A percentile compares a stretch with the other conserved stretches of the same genome.
These are phyloP conservation scores for Bipolaris gigantea DNA, from an alignment of 2,329 filamentous ascomycete species.

Conservation along the genomic window DNA sequence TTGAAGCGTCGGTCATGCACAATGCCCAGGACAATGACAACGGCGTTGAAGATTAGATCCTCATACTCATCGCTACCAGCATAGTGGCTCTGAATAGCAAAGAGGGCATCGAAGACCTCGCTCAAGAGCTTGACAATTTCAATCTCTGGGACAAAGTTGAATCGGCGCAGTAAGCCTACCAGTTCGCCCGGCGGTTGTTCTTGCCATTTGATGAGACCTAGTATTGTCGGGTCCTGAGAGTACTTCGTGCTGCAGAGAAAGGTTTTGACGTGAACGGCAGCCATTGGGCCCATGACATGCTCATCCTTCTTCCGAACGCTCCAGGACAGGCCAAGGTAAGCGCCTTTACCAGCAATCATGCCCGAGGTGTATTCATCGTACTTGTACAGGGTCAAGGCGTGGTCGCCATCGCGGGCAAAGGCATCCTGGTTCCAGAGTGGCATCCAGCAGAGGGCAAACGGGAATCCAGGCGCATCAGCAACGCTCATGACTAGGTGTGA, in stretches of 20 bases:
- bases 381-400: constrained; percentile 80
- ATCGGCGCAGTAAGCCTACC: constrained; percentile 72
- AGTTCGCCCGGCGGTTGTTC: constrained; percentile 73
- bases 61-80: constrained; percentile 91
- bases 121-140: constrained; percentile 93
- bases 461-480: constrained; percentile 80
- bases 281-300: constrained; percentile 74
- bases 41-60: constrained; percentile 84
- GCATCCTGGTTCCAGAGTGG: constrained; percentile 91
- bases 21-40: constrained; percentile 89
- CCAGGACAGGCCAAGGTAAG: constrained; percentile 86
- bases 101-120: constrained; percentile 87
- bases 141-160: constrained; percentile 94
- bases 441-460: constrained; percentile 90
- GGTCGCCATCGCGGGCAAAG: constrained; percentile 82
- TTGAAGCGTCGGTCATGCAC: constrained; percentile 95
- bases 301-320: constrained; percentile 73
- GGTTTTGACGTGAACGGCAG: constrained; percentile 76
- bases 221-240: constrained; percentile 84
- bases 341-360: constrained; percentile 73
- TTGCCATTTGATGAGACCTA: constrained; percentile 85
- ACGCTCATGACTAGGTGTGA: constrained; percentile 89
- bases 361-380: constrained; percentile 88
- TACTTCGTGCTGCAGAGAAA: constrained; percentile 94
- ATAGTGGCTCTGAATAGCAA: constrained; percentile 87